Conservation (phyloP, 1,284 basidiomycete species). For the Ustilago loliicola region DNA sequence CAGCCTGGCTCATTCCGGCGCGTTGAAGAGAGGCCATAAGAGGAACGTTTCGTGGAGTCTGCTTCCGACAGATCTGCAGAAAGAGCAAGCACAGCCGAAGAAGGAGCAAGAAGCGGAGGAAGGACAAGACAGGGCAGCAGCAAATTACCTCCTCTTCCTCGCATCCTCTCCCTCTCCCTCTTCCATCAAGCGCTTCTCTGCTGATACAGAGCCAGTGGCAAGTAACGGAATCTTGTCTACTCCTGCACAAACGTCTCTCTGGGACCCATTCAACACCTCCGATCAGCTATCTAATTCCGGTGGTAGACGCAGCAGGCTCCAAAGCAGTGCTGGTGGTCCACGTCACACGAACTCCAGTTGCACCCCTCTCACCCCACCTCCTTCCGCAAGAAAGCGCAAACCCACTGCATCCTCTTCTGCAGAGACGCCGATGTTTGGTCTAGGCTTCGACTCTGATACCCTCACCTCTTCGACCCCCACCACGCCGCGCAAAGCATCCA, state of each 20-base stretch:
- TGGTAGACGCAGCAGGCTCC: slow-evolving; percentile 20
- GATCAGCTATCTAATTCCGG: slow-evolving; percentile 8
- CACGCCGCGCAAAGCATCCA: slow-evolving; percentile 11
- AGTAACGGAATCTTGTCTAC: slow-evolving; percentile 30
- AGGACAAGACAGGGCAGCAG: slow-evolving; percentile 33
- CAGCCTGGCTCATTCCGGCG: slow-evolving; percentile 14
- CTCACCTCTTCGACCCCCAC: slow-evolving; percentile 10
- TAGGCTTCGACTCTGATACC: slow-evolving; percentile 20
- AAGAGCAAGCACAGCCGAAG: slow-evolving; percentile 2
- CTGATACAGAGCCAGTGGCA: slow-evolving; percentile 7
- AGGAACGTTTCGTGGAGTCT: slow-evolving; percentile 41
- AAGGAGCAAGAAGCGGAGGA: slow-evolving; percentile 11
- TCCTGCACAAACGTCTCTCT: slow-evolving; percentile 39
- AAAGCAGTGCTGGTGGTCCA: slow-evolving; percentile 1
- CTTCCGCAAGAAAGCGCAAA: slow-evolving; percentile 9
- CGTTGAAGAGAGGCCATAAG: slow-evolving; percentile 13
- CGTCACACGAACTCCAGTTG: slow-evolving; percentile 4
- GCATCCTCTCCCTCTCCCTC: slow-evolving; percentile 42
- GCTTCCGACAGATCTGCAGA: slow-evolving; percentile 8
- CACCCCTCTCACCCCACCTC: slow-evolving; percentile 32
- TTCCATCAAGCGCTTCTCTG: slow-evolving; percentile 30
- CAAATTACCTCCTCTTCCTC: slow-evolving; percentile 45
- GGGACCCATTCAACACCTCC: slow-evolving; percentile 42
- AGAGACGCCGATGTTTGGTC: slow-evolving; percentile 5
- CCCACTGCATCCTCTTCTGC: not conserved